Base-by-base conservation (phyloP, 2,329 filamentous ascomycete species). In the Neophaeococcomyces aloes region DNA sequence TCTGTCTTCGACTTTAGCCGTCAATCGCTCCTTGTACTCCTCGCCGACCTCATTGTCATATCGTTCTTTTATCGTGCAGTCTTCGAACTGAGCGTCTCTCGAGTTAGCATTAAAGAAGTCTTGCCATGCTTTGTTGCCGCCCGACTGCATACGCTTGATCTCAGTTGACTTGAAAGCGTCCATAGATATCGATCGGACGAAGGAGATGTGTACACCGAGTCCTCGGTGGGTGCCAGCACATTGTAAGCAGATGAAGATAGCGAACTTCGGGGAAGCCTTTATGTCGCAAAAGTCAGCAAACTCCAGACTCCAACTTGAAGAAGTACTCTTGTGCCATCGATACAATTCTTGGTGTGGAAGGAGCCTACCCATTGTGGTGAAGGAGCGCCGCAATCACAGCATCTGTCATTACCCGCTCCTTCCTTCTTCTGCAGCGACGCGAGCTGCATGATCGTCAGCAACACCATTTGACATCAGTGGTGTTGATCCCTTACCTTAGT, bases 171-270 rank as follows among this genome's bases (percentile, higher is more conserved):
- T 98, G 72, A 98, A 96, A 45, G 87, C 87, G 68, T 98, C 91
- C 91, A 98, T 98, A 49, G 86, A 94, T 59, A 96, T 91, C 58
- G 84, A 91, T 48, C 91, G 83, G 52, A 98, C 88, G 68, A 98
- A 98, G 61, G 87, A 94, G 64, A 98, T 94, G 71, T 98, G 91
- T 29, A 98, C 91, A 49, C 91, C 91, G 23, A 98, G 78, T 2
- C 87, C 87, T 51, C 91, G 83, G 68, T 98, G 91, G 42, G 91
- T 85, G 56, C 91, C 91, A 27, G 88, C 89, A 70, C 91, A 98
- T 51, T 83, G 86, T 41, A 98, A 79, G 67, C 91, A 98, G 74
- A 98, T 95, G 71, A 98, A 98, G 64, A 94, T 86, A 60, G 89
- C 89, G 62, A 98, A 94, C 67, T 98, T 98, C 52, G 91, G 91